Base-by-base conservation (phyloP, 192 early-diverging fungal genomes). In the Gaertneriomyces semiglobifer region DNA sequence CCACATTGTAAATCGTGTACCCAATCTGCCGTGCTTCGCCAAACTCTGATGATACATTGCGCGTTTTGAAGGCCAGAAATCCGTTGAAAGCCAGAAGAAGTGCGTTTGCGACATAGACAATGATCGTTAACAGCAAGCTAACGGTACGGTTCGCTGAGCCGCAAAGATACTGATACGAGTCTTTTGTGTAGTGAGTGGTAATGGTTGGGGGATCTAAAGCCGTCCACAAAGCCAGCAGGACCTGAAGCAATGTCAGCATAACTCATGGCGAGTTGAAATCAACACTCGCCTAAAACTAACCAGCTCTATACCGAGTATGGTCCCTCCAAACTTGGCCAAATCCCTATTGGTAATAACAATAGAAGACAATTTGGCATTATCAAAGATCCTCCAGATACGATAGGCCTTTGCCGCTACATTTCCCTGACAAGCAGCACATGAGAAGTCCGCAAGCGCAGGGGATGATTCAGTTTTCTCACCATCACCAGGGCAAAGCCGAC, bases 311-410 rank as follows among this genome's bases (percentile, higher is more conserved):
- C 12, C 19, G 12, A 57, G 18, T 3, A 57, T 57, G 38, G 12
- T 38, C 14, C 55, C 55, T 0, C 16, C 12, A 9, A 57, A 25
- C 39, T 16, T 57, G 19, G 39, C 4, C 4, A 57, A 33, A 5
- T 25, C 16, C 12, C 6, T 16, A 9, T 57, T 57, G 55, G 55
- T 12, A 14, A 57, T 25, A 25, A 12, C 39, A 12, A 57, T 39
- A 2, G 55, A 33, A 16, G 14, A 38, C 16, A 57, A 38, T 57
- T 57, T 57, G 0, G 14, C 16, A 38, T 57, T 57, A 39, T 57
- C 55, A 57, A 57, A 57, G 38, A 57, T 57, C 16, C 55, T 16
- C 55, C 55, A 57, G 39, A 57, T 57, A 57, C 55, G 55, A 12
- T 38, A 57, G 18, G 55, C 55, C 55, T 57, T 57, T 14, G 55